Conservation (phyloP, 345 rosid species). For the Rhizophora apiculata region DNA sequence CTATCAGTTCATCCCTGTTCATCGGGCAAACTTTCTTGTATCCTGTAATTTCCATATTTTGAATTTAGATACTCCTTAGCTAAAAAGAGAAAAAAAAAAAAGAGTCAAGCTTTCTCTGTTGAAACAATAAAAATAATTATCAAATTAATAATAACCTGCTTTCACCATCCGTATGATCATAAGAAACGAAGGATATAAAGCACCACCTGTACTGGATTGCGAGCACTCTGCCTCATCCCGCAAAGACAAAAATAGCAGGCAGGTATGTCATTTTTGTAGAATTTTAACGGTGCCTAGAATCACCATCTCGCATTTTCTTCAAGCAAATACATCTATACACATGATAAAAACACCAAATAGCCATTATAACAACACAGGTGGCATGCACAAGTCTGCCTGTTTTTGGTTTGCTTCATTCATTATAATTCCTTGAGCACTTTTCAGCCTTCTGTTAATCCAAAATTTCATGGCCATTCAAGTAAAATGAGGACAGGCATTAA, state of each 20-base stretch:
- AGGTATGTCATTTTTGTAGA: not conserved
- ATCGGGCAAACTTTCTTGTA: conserved; percentile 32
- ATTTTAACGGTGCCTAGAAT: no score
- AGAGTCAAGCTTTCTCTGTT: not conserved
- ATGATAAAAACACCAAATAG: no score
- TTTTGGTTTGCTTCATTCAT: no score
- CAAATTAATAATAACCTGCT: conserved; percentile 46
- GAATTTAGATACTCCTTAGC: conserved; percentile 1
- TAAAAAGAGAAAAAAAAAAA: not conserved
- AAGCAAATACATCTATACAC: no score
- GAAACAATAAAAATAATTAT: not conserved
- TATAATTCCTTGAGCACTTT: no score
- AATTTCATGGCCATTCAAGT: no score
- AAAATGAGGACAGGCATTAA: no score
- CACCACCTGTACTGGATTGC: conserved; percentile 36
- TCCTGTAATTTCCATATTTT: conserved; percentile 31
- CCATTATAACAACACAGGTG: no score
- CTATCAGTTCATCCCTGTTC: conserved; percentile 30
- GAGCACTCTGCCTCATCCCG: conserved; percentile 59
- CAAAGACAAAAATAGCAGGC: conserved; percentile 8
- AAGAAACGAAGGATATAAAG: conserved; percentile 30
- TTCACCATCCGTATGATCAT: conserved; percentile 40
- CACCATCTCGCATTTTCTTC: no score
- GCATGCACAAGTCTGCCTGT: no score
- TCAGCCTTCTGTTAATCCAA: no score